A percentile compares a stretch with the other conserved stretches of the same genome.
Evolutionary conservation across 1,284 basidiomycete species (phyloP).

Genomic region (Chiua sp.): DNA sequence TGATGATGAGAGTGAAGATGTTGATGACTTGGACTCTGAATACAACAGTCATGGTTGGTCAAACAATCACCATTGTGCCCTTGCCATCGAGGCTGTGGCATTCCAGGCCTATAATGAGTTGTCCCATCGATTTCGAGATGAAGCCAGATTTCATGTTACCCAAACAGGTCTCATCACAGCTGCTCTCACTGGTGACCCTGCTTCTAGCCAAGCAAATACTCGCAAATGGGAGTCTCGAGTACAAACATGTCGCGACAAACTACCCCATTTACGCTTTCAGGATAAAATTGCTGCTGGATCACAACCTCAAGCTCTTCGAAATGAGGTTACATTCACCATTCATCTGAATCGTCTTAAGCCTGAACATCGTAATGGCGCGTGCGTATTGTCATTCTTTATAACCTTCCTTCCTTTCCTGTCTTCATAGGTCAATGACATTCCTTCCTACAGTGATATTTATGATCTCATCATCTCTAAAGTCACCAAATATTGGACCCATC

Average conservation of each 20-base stretch:
- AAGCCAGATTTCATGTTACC: conserved; percentile 1
- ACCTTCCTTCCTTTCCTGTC: too few species aligned
- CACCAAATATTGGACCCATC: background rate
- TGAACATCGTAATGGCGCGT: background rate
- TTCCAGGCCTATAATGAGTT: conserved; percentile 5
- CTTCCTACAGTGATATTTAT: background rate
- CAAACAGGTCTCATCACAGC: conserved; percentile 8
- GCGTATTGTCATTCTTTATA: background rate
- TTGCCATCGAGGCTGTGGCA: background rate
- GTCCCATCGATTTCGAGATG: conserved; percentile 3
- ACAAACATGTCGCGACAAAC: background rate
- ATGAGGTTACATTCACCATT: background rate
- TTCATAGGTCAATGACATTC: background rate
- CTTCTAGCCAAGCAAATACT: background rate
- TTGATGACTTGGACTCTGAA: too few species aligned
- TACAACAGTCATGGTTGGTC: too few species aligned
- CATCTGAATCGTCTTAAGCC: background rate
- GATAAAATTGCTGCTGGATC: background rate
- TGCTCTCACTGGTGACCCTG: background rate
- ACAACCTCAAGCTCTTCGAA: background rate
- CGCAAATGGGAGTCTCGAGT: background rate
- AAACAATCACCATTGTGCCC: background rate
- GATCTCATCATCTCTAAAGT: background rate
- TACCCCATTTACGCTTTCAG: background rate
- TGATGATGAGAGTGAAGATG: background rate